These are phyloP conservation scores for Sporobolomyces pararoseus DNA, from an alignment of 768 basidiomycete species.

Conservation along the genomic window DNA sequence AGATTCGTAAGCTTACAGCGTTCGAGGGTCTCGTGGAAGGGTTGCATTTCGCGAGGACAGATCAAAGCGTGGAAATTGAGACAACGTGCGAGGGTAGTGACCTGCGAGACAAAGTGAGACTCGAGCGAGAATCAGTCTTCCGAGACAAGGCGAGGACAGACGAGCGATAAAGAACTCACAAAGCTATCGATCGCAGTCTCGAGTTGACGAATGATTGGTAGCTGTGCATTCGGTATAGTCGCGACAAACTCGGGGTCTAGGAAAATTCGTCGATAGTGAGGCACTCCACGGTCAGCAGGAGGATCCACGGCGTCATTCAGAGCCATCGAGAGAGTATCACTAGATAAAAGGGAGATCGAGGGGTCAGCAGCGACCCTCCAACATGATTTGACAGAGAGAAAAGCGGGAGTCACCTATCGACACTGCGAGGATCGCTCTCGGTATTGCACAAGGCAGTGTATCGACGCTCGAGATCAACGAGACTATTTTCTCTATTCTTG, in stretches of 20 bases:
- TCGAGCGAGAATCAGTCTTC: constrained; percentile 5
- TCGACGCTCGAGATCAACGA: constrained; percentile 63
- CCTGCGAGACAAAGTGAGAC: constrained; percentile 45
- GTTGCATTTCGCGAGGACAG: constrained; percentile 80
- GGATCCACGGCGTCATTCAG: constrained; percentile 84
- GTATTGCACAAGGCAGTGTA: constrained; percentile 78
- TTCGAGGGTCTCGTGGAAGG: constrained; percentile 85
- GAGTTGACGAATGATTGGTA: constrained; percentile 67
- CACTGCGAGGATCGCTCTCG: constrained; percentile 49
- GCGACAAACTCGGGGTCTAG: constrained; percentile 66
- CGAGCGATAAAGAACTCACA: constrained; percentile 52
- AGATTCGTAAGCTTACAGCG: constrained; percentile 44
- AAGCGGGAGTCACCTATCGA: constrained; percentile 30
- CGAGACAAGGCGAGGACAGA: background rate
- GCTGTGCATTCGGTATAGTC: constrained; percentile 63
- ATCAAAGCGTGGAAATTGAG: constrained; percentile 75
- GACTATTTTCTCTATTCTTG: constrained; percentile 71
- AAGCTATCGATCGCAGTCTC: constrained; percentile 74
- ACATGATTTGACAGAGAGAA: too few relatives aligned
- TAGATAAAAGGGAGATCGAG: constrained; percentile 51
- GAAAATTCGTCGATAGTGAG: constrained; percentile 72
- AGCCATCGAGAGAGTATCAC: constrained; percentile 77
- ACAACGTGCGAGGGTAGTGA: constrained; percentile 72
- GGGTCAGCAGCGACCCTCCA: too few relatives aligned
- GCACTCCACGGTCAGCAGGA: constrained; percentile 68